Evolutionary conservation across 352 stramenopile genomes (phyloP).

Genomic region (Globisporangium paroecandrum): DNA sequence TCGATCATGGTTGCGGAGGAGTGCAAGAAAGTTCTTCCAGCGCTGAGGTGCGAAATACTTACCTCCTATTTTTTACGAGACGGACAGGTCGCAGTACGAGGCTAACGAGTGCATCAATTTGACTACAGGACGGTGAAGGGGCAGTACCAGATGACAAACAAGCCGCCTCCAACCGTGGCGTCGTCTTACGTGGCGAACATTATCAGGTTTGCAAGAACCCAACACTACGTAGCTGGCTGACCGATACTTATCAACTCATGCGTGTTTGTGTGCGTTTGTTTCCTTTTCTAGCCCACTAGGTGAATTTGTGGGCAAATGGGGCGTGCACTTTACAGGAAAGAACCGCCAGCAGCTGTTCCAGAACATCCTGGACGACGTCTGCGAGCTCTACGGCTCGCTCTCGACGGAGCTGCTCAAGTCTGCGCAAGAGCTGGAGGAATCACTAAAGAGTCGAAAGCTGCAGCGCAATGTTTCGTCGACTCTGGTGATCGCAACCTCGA

Average conservation of each 20-base stretch:
- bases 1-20: conserved; percentile 62
- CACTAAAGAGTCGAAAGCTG: conserved; percentile 84
- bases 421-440: conserved; percentile 78
- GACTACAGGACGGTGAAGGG: conserved; percentile 72
- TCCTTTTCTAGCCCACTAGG: conserved; percentile 44
- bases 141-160: conserved; percentile 90
- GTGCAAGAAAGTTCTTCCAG: conserved; percentile 85
- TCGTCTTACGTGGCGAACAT: conserved; percentile 82
- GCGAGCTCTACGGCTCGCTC: conserved; percentile 53
- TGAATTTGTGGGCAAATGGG: conserved; percentile 75
- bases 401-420: conserved; percentile 76
- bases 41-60: conserved; percentile 47
- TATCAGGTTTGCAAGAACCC: conserved; percentile 32
- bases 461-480: conserved; percentile 45
- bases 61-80: background rate
- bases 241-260: too few relatives aligned
- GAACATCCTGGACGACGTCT: conserved; percentile 56
- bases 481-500: conserved; percentile 16
- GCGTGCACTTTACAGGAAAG: conserved; percentile 38
- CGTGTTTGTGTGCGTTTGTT: too few relatives aligned
- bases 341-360: conserved; percentile 47
- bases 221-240: too few relatives aligned
- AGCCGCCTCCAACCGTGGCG: conserved; percentile 55
- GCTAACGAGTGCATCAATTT: background rate
- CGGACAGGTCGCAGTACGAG: background rate